These are phyloP conservation scores for Alternaria solani DNA, from an alignment of 2,329 filamentous ascomycete genomes.

Conservation along the genomic window DNA sequence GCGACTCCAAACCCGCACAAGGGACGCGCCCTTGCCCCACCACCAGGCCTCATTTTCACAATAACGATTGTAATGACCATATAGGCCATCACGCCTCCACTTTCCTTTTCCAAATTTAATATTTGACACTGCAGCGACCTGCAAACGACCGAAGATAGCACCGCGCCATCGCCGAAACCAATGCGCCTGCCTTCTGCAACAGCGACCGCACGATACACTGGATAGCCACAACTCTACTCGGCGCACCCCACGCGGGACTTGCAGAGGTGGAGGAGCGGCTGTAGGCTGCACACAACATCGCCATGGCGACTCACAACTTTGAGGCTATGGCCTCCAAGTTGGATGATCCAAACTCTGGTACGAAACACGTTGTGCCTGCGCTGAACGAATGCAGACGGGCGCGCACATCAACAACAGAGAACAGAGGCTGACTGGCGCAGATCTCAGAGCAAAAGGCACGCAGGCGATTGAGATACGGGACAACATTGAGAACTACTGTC, in stretches of 20 bases:
- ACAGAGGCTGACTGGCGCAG: conserved; percentile 59
- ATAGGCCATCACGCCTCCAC: conserved; percentile 28
- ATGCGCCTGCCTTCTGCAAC: conserved; percentile 35
- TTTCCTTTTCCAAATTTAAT: conserved; percentile 35
- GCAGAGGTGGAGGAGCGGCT: conserved; percentile 30
- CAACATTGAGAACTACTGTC: conserved; percentile 86
- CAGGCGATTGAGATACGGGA: conserved; percentile 88
- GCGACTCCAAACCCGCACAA: conserved; percentile 36
- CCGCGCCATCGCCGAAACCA: conserved; percentile 29
- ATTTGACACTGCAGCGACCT: conserved; percentile 18
- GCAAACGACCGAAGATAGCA: conserved; percentile 15
- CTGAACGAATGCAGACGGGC: neutral
- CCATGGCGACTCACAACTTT: conserved; percentile 54
- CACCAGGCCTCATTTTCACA: conserved; percentile 30
- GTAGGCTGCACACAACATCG: conserved; percentile 33
- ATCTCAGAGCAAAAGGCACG: conserved; percentile 81
- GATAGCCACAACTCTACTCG: conserved; percentile 18
- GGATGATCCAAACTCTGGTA: conserved; percentile 53
- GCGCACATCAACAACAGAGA: conserved; percentile 1
- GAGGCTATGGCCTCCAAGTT: conserved; percentile 59
- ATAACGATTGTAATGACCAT: conserved; percentile 45
- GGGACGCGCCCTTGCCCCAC: conserved; percentile 42
- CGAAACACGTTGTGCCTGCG: conserved; percentile 1
- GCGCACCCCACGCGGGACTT: conserved; percentile 15
- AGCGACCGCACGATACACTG: conserved; percentile 22